Evolutionary conservation across 495 filamentous ascomycete species (phyloP).

Genomic region (Tetracladium setigerum): DNA sequence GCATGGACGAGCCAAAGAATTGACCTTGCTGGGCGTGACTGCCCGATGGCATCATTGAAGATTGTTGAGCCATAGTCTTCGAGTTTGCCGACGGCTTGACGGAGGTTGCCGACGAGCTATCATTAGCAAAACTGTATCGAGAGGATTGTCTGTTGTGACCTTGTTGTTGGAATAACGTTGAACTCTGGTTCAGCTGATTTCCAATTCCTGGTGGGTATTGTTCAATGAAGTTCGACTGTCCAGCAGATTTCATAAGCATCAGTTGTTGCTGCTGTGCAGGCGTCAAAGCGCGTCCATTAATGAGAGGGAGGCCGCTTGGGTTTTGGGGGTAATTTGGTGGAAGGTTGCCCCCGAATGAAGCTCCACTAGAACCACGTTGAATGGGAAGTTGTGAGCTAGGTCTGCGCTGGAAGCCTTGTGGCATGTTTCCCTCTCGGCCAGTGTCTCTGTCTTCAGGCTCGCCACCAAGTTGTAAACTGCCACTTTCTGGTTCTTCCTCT

Average conservation of each 20-base stretch:
- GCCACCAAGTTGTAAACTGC: constrained; percentile 82
- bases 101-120: constrained; percentile 54
- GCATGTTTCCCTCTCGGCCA: constrained; percentile 36
- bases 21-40: constrained; percentile 36
- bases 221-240: constrained; percentile 51
- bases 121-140: constrained; percentile 82
- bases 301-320: constrained; percentile 34
- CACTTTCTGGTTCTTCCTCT: constrained; percentile 63
- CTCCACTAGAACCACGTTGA: constrained; percentile 48
- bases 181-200: constrained; percentile 23
- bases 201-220: constrained; percentile 42
- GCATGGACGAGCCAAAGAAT: constrained; percentile 61
- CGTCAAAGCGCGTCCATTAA: constrained; percentile 65
- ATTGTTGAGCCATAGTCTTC: constrained; percentile 82
- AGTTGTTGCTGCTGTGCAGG: constrained; percentile 75
- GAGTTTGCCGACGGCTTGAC: constrained; percentile 73
- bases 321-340: constrained; percentile 44
- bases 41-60: constrained; percentile 73
- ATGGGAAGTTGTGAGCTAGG: constrained; percentile 65
- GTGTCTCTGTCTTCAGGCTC: constrained; percentile 74
- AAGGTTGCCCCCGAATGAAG: constrained; percentile 42
- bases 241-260: constrained; percentile 54
- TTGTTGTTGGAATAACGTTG: constrained; percentile 60
- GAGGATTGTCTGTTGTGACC: constrained; percentile 82
- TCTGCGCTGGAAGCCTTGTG: constrained; percentile 43